phyloP scores from a whole-genome alignment of 768 basidiomycete species.

The Kwoniella botswanensis region DNA sequence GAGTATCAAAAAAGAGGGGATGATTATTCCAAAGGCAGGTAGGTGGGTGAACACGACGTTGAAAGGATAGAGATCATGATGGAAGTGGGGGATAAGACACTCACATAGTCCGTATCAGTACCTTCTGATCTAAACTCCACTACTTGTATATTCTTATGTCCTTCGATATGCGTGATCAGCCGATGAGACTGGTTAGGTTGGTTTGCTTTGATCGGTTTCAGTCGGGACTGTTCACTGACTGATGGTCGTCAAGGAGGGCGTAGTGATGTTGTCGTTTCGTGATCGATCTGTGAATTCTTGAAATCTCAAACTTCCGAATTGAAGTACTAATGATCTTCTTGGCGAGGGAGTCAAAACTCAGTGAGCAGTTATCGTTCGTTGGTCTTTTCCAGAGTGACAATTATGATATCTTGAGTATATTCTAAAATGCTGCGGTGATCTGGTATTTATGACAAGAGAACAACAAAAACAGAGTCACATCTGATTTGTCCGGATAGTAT shows the following conservation, averaged over 20 bases:
- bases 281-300: background rate
- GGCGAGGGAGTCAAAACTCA: no score
- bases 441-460: no score
- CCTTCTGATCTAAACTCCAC: background rate
- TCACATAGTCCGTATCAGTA: background rate
- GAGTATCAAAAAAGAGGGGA: background rate
- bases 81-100: background rate
- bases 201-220: no score
- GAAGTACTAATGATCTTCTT: no score
- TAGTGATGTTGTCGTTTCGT: background rate
- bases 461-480: no score
- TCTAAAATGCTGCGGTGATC: no score
- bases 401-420: no score
- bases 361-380: no score
- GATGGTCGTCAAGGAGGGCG: constrained; percentile 12
- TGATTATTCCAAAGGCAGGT: no score
- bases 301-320: background rate
- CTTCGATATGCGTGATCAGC: background rate
- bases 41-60: background rate
- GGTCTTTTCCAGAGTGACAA: no score
- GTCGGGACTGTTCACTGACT: no score
- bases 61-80: background rate
- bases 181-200: background rate
- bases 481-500: no score
- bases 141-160: background rate